Evolutionary conservation across 2,329 filamentous ascomycete genomes (phyloP).

Genomic region (Penicillium vulpinum): DNA sequence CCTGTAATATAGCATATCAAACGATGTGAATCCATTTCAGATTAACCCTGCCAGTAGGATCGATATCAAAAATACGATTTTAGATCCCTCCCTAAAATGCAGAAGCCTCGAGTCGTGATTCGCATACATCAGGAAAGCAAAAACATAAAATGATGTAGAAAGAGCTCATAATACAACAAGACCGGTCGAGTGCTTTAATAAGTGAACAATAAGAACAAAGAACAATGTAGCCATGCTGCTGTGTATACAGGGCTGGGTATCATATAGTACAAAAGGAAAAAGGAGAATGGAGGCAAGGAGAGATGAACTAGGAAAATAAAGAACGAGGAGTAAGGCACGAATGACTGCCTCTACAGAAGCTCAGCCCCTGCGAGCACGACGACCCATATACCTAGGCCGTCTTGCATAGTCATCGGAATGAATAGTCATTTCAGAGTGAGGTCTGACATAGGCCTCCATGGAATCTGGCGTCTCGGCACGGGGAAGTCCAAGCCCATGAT

Average conservation of each 20-base stretch:
- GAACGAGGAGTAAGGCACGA: not conserved
- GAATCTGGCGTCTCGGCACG: conserved; percentile 17
- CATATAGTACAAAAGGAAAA: conserved; percentile 12
- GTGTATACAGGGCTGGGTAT: conserved; percentile 14
- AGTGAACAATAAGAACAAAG: not conserved
- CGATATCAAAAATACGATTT: not conserved
- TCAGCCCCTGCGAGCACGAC: conserved; percentile 28
- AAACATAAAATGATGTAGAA: too few relatives aligned
- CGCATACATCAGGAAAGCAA: not conserved
- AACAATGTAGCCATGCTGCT: not conserved
- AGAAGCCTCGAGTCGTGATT: not conserved
- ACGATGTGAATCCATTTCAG: not conserved
- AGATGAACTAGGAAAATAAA: not conserved
- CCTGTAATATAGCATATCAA: not conserved
- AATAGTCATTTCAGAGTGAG: conserved; percentile 12
- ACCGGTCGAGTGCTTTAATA: not conserved
- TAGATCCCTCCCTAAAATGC: not conserved
- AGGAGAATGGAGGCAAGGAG: not conserved
- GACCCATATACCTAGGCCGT: conserved; percentile 35
- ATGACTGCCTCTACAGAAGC: not conserved
- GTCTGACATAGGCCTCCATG: conserved; percentile 13
- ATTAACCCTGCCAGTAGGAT: not conserved
- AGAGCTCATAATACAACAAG: not conserved
- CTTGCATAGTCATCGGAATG: conserved; percentile 21
- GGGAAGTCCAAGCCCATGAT: not conserved